phyloP scores from a whole-genome alignment of 768 basidiomycete species.

The Stropharia rugosoannulata region DNA sequence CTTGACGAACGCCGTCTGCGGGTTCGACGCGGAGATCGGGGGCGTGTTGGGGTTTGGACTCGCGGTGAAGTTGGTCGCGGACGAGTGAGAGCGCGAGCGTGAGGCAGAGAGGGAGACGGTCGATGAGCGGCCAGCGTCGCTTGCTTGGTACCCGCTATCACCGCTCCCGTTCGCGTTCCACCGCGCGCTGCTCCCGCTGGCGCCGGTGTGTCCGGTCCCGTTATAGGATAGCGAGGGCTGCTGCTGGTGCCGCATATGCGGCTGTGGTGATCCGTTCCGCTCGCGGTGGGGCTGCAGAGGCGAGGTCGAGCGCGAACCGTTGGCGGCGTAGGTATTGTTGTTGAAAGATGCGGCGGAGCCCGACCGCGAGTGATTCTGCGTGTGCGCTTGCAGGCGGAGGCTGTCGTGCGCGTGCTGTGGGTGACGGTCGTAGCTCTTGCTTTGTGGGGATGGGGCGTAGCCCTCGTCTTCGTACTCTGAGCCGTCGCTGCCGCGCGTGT shows the following conservation, averaged over 20 bases:
- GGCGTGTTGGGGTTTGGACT: constrained; percentile 57
- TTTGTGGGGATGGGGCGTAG: constrained; percentile 44
- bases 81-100: constrained; percentile 59
- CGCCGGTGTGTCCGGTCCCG: constrained; percentile 6
- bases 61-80: constrained; percentile 25
- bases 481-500: constrained; percentile 52
- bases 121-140: constrained; percentile 51
- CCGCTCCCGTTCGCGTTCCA: constrained; percentile 30
- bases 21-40: constrained; percentile 73
- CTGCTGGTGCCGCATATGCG: constrained; percentile 2
- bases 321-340: constrained; percentile 37
- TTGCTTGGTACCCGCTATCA: constrained; percentile 29
- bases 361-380: constrained; percentile 51
- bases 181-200: constrained; percentile 17
- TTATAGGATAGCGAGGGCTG: not conserved
- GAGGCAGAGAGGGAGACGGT: constrained; percentile 41
- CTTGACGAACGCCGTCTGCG: constrained; percentile 89
- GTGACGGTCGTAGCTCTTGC: constrained; percentile 31
- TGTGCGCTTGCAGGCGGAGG: constrained; percentile 39
- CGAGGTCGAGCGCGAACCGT: constrained; percentile 42
- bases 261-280: constrained; percentile 30
- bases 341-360: constrained; percentile 48
- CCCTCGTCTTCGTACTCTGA: constrained; percentile 69
- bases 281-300: constrained; percentile 28
- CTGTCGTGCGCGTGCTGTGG: constrained; percentile 43